Percentiles rank a stretch among this genome's conserved stretches.
phyloP scores from a whole-genome alignment of 2,329 filamentous ascomycete species.

The Diaporthe citrichinensis region DNA sequence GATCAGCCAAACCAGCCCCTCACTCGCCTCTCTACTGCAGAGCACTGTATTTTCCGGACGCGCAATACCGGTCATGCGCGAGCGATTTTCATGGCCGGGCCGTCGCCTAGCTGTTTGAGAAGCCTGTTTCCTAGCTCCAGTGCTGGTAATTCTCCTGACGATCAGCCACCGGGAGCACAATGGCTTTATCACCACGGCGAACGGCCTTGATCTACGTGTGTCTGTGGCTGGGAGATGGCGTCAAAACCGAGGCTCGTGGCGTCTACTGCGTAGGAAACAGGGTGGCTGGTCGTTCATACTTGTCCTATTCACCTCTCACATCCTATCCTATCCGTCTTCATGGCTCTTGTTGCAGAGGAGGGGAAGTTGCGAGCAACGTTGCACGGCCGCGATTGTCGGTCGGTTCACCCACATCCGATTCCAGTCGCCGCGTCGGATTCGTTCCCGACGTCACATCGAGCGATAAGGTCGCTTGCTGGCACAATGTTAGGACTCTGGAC shows the following conservation, averaged over 20 bases:
- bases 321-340: background rate
- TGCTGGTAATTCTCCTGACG: conserved; percentile 32
- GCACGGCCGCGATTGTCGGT: conserved; percentile 1
- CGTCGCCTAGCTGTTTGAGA: conserved; percentile 30
- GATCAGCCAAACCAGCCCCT: background rate
- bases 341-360: conserved; percentile 1
- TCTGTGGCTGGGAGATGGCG: conserved; percentile 7
- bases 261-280: background rate
- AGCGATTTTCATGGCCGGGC: conserved; percentile 32
- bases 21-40: background rate
- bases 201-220: background rate
- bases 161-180: conserved; percentile 18
- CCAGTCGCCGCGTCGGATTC: background rate
- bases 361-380: conserved; percentile 24
- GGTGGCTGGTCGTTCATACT: conserved; percentile 4
- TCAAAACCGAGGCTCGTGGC: background rate
- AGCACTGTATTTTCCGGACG: background rate
- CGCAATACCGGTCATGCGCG: conserved; percentile 26
- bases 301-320: background rate
- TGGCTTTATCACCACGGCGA: background rate
- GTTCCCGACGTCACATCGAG: conserved; percentile 26
- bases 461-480: conserved; percentile 19
- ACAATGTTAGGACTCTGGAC: background rate
- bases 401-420: conserved; percentile 1
- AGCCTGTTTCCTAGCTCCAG: conserved; percentile 22